Evolutionary conservation across 1,139 yeast species (phyloP).

Genomic region (Yamadazyma taylorii): DNA sequence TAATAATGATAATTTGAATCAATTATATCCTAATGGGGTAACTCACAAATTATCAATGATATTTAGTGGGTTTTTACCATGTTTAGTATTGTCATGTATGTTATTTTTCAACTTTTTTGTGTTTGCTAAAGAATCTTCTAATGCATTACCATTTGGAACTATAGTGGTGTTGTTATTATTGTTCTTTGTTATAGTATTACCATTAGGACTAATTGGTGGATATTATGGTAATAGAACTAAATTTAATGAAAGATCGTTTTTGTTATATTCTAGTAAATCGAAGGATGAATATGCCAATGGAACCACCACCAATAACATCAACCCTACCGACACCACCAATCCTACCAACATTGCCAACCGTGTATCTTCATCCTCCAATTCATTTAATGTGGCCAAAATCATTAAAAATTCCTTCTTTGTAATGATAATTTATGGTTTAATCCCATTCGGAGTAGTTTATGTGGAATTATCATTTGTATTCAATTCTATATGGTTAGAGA

Average conservation of each 20-base stretch:
- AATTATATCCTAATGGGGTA: slow-evolving; percentile 21
- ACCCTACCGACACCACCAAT: not conserved
- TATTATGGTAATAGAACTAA: slow-evolving; percentile 47
- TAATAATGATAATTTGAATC: slow-evolving; percentile 34
- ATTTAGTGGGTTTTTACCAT: slow-evolving; percentile 65
- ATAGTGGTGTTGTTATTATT: slow-evolving; percentile 55
- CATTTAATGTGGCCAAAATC: slow-evolving; percentile 6
- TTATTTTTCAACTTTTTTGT: slow-evolving; percentile 64
- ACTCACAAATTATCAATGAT: slow-evolving; percentile 40
- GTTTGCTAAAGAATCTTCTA: slow-evolving; percentile 76
- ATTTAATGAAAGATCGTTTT: slow-evolving; percentile 19
- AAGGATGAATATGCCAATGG: slow-evolving; percentile 3
- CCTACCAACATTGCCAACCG: too few species aligned
- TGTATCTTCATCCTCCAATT: too few species aligned
- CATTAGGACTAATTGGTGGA: slow-evolving; percentile 76
- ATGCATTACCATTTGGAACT: slow-evolving; percentile 77
- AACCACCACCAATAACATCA: not conserved
- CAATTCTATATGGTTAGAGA: slow-evolving; percentile 78
- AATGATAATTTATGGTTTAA: slow-evolving; percentile 53
- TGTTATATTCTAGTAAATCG: slow-evolving; percentile 8
- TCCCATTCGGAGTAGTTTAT: slow-evolving; percentile 80
- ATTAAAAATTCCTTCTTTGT: slow-evolving; percentile 21
- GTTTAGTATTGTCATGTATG: slow-evolving; percentile 51
- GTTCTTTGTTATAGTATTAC: slow-evolving; percentile 67
- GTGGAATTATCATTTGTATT: slow-evolving; percentile 75